These are phyloP conservation scores for Millerozyma acaciae DNA, from an alignment of 805 yeast species.

Conservation along the genomic window DNA sequence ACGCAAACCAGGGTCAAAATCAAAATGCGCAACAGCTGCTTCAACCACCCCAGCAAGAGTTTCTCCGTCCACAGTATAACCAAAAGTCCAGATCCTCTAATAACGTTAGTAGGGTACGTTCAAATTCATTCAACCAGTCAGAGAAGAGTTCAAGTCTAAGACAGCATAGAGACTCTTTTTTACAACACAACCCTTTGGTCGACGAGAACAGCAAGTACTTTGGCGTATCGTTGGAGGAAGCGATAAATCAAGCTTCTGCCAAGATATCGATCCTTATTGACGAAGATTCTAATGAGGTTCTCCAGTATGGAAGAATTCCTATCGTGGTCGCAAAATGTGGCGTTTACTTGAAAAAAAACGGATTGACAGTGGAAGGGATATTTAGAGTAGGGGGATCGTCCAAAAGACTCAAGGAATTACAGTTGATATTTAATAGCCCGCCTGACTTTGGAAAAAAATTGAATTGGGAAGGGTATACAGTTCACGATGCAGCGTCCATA, in stretches of 20 bases:
- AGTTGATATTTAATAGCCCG: slow-evolving; percentile 75
- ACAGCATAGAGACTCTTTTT: slow-evolving; percentile 49
- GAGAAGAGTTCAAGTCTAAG: slow-evolving; percentile 31
- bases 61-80: slow-evolving; percentile 45
- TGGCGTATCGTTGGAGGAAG: slow-evolving; percentile 72
- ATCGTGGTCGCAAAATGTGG: slow-evolving; percentile 96
- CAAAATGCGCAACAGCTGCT: slow-evolving; percentile 5
- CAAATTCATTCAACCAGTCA: slow-evolving; percentile 31
- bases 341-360: slow-evolving; percentile 72
- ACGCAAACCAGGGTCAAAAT: slow-evolving; percentile 1
- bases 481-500: slow-evolving; percentile 93
- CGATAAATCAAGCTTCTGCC: slow-evolving; percentile 74
- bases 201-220: slow-evolving; percentile 58
- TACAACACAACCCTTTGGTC: slow-evolving; percentile 40
- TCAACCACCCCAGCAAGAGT: slow-evolving; percentile 15
- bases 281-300: slow-evolving; percentile 51
- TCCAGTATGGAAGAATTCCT: slow-evolving; percentile 86
- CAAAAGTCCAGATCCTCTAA: slow-evolving; percentile 51
- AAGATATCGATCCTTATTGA: slow-evolving; percentile 61
- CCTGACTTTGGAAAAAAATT: slow-evolving; percentile 87
- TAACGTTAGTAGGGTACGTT: slow-evolving; percentile 36
- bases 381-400: slow-evolving; percentile 91
- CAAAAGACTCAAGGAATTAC: slow-evolving; percentile 82
- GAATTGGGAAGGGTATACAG: slow-evolving; percentile 90
- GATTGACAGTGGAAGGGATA: slow-evolving; percentile 80